A percentile compares a stretch with the other conserved stretches of the same genome.
phyloP scores from a whole-genome alignment of 2,329 filamentous ascomycete species.

The Colletotrichum scovillei region DNA sequence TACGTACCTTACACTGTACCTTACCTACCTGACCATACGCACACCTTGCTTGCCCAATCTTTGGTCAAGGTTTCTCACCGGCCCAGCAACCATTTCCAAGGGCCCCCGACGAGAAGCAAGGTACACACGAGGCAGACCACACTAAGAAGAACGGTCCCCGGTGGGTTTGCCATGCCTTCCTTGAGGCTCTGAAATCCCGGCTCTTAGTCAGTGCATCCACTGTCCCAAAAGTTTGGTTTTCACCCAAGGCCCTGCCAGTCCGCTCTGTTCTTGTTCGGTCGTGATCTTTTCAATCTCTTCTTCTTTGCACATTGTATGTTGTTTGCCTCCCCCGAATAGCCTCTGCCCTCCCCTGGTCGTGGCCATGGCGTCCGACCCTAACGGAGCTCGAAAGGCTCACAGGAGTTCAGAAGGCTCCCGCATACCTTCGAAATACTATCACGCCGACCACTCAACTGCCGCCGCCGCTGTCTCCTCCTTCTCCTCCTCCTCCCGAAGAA shows the following conservation, averaged over 20 bases:
- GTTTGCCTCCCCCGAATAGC: constrained; percentile 21
- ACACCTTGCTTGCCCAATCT: not conserved
- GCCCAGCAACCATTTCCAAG: not conserved
- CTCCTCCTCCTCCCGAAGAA: constrained; percentile 29
- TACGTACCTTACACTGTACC: constrained; percentile 4
- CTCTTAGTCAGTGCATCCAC: constrained; percentile 37
- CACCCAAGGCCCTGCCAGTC: constrained; percentile 1
- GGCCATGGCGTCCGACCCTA: constrained; percentile 36
- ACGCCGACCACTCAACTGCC: constrained; percentile 11
- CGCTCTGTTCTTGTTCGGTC: not conserved
- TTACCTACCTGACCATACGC: not conserved
- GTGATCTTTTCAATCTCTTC: not conserved
- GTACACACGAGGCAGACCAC: constrained; percentile 16
- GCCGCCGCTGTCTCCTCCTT: constrained; percentile 5
- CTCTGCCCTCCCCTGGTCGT: constrained; percentile 20
- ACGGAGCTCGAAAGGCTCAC: constrained; percentile 37
- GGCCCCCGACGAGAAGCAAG: constrained; percentile 1
- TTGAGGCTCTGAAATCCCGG: constrained; percentile 33
- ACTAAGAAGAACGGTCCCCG: constrained; percentile 23
- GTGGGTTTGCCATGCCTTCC: constrained; percentile 35
- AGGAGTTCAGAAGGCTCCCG: constrained; percentile 38
- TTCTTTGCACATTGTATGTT: constrained; percentile 17
- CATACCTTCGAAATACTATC: constrained; percentile 28
- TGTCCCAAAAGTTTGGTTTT: constrained; percentile 33
- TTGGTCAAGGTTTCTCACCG: not conserved